Conservation (phyloP, 306 rosid genomes). For the Albizia julibrissin region DNA sequence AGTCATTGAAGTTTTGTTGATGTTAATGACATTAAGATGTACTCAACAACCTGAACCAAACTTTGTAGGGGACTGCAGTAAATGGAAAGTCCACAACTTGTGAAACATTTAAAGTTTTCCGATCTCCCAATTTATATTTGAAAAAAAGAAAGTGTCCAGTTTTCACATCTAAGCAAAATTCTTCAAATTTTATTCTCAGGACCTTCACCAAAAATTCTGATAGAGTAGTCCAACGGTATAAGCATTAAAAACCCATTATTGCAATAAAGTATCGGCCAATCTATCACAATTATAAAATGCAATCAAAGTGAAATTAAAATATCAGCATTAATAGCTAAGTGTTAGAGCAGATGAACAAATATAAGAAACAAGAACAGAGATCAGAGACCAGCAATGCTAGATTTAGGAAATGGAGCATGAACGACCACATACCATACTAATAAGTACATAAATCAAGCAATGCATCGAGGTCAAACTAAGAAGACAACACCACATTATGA, state of each 20-base stretch:
- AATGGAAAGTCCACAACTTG: constrained; percentile 25
- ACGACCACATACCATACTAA: constrained; percentile 74
- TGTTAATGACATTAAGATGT: constrained; percentile 23
- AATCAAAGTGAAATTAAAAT: neutral
- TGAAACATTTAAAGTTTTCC: constrained; percentile 5
- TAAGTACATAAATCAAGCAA: constrained; percentile 86
- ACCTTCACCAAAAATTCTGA: constrained; percentile 11
- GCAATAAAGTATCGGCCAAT: constrained; percentile 16
- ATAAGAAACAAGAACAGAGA: constrained; percentile 1
- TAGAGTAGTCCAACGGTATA: constrained; percentile 15
- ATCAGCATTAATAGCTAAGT: neutral
- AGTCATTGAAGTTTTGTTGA: neutral
- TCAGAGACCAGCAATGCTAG: constrained; percentile 28
- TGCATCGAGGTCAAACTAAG: constrained; percentile 89
- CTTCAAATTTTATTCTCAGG: neutral
- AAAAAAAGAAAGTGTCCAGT: neutral
- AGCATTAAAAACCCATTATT: neutral
- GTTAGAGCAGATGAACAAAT: constrained; percentile 1
- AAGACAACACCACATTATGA: constrained; percentile 95
- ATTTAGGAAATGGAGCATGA: constrained; percentile 14
- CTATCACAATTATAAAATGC: constrained; percentile 17
- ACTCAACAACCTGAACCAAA: constrained; percentile 17
- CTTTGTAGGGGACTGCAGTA: constrained; percentile 19
- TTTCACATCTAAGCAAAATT: constrained; percentile 7
- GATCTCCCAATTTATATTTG: constrained; percentile 2